phyloP scores from a whole-genome alignment of 495 filamentous ascomycete species.

The Penicillium simplicissimum region DNA sequence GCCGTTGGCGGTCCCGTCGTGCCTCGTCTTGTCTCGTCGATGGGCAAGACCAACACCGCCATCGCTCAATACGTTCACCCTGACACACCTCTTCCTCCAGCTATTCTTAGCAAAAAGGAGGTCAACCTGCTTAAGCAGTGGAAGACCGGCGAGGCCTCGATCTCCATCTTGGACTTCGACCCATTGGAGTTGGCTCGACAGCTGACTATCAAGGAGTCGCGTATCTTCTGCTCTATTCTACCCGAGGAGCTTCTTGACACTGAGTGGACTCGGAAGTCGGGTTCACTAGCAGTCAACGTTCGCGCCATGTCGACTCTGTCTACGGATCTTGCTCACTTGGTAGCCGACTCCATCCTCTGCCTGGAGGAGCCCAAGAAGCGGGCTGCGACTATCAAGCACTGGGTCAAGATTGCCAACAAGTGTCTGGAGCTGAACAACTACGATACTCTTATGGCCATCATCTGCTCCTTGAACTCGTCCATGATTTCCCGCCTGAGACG shows the following conservation, averaged over 20 bases:
- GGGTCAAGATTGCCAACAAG: slow-evolving; percentile 92
- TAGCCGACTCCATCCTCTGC: slow-evolving; percentile 91
- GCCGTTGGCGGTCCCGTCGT: slow-evolving; percentile 72
- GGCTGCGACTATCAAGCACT: slow-evolving; percentile 90
- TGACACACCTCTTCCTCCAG: slow-evolving; percentile 68
- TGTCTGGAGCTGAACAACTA: slow-evolving; percentile 94
- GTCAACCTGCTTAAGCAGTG: slow-evolving; percentile 68
- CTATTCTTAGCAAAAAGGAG: slow-evolving; percentile 75
- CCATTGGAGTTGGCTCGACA: slow-evolving; percentile 90
- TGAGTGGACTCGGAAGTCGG: slow-evolving; percentile 87
- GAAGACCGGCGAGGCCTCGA: slow-evolving; percentile 66
- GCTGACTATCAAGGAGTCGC: slow-evolving; percentile 89
- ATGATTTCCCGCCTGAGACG: slow-evolving; percentile 87
- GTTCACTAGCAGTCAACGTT: slow-evolving; percentile 82
- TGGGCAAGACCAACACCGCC: slow-evolving; percentile 82
- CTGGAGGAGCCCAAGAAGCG: slow-evolving; percentile 88
- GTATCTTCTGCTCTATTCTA: slow-evolving; percentile 88
- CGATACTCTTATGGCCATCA: slow-evolving; percentile 93
- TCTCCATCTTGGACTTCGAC: slow-evolving; percentile 90
- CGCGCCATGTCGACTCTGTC: slow-evolving; percentile 92
- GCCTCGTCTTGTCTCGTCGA: slow-evolving; percentile 83
- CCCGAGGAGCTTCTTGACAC: slow-evolving; percentile 92
- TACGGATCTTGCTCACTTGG: slow-evolving; percentile 86
- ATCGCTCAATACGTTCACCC: slow-evolving; percentile 66
- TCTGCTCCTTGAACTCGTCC: slow-evolving; percentile 88